A percentile compares a stretch with the other conserved stretches of the same genome.
phyloP scores from a whole-genome alignment of 176 grass and related monocot genomes.

The Alopecurus myosuroides region DNA sequence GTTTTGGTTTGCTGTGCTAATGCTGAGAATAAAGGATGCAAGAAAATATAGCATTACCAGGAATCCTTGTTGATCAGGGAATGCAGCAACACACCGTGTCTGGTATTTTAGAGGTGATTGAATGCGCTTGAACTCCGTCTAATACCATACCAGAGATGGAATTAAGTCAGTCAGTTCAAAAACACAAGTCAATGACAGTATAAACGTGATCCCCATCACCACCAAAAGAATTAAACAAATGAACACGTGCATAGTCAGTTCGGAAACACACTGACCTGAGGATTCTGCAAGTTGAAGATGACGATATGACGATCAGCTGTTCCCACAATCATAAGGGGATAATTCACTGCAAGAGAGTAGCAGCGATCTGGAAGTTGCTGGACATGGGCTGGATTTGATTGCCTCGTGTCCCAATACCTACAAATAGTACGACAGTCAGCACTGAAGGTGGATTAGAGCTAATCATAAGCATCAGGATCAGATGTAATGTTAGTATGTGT shows the following conservation, averaged over 20 bases:
- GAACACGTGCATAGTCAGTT: background rate
- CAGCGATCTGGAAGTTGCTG: slow-evolving; percentile 86
- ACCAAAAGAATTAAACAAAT: background rate
- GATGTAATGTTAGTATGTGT: background rate
- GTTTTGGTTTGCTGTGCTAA: background rate
- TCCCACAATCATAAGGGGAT: slow-evolving; percentile 96
- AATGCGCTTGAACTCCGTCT: slow-evolving; percentile 93
- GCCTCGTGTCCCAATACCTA: slow-evolving; percentile 97
- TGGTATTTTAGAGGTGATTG: slow-evolving; percentile 92
- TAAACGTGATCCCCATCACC: background rate
- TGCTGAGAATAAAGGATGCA: background rate
- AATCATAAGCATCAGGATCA: background rate
- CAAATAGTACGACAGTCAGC: background rate
- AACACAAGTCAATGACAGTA: background rate
- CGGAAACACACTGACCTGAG: slow-evolving; percentile 53
- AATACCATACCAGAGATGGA: slow-evolving; percentile 9
- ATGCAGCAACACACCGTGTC: slow-evolving; percentile 81
- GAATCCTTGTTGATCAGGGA: slow-evolving; percentile 98
- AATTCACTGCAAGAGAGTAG: slow-evolving; percentile 80
- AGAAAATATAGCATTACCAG: slow-evolving; percentile 50
- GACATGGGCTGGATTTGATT: slow-evolving; percentile 74
- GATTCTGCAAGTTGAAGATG: slow-evolving; percentile 94
- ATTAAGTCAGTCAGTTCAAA: background rate
- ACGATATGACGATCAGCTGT: slow-evolving; percentile 79
- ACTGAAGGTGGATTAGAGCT: background rate